Conservation (phyloP, 2,329 filamentous ascomycete species). For the Cladosporium sp. region DNA sequence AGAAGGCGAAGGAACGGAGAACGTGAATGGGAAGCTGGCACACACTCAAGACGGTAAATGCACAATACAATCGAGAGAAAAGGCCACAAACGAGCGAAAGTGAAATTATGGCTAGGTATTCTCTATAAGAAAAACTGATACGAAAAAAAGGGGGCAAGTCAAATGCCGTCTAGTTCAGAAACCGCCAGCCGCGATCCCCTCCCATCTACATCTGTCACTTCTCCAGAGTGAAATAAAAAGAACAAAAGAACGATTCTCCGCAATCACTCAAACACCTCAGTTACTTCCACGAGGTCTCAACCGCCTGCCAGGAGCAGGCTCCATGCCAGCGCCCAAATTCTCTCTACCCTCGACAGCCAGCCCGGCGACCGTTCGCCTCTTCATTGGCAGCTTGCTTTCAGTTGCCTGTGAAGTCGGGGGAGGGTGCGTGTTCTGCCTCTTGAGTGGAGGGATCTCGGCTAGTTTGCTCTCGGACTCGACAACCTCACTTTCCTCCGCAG, state of each 20-base stretch:
- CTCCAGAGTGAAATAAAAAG: too few species aligned
- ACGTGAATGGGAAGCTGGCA: too few species aligned
- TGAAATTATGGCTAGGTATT: too few species aligned
- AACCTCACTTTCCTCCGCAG: constrained; percentile 23
- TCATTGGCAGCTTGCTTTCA: constrained; percentile 24
- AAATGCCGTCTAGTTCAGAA: too few species aligned
- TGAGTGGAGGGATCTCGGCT: background rate
- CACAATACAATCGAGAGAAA: too few species aligned
- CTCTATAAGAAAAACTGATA: too few species aligned
- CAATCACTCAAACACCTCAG: background rate
- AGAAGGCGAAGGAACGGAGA: too few species aligned
- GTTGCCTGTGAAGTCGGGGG: constrained; percentile 12
- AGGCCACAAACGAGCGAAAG: too few species aligned
- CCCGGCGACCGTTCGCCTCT: constrained; percentile 40
- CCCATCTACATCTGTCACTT: too few species aligned
- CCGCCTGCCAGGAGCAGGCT: background rate
- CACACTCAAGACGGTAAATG: too few species aligned
- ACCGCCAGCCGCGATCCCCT: too few species aligned
- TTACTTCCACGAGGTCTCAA: constrained; percentile 9
- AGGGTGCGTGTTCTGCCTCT: constrained; percentile 6
- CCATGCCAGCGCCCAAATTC: constrained; percentile 33
- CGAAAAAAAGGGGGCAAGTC: too few species aligned
- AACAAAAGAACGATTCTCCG: background rate
- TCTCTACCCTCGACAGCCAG: constrained; percentile 28
- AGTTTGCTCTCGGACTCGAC: constrained; percentile 24